These are phyloP conservation scores for Vanilla planifolia DNA, from an alignment of 106 monocot genomes.

Conservation along the genomic window DNA sequence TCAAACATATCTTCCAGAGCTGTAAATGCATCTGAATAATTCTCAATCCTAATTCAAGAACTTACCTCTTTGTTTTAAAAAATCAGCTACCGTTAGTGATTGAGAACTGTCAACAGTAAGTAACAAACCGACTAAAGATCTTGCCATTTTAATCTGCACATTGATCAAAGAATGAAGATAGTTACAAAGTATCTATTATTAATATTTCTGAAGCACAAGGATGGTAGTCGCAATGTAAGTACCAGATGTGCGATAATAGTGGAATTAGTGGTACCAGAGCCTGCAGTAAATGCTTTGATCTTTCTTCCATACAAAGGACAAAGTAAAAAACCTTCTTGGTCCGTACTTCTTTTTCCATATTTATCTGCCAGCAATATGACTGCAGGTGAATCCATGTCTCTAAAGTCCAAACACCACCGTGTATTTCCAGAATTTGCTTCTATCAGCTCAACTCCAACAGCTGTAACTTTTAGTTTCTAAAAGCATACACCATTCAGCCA, in stretches of 20 bases:
- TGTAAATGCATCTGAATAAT: not conserved
- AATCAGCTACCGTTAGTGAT: conserved; percentile 46
- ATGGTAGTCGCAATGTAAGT: not conserved
- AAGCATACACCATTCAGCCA: not conserved
- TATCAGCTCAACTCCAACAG: conserved; percentile 74
- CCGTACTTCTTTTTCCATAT: conserved; percentile 62
- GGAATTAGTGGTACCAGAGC: conserved; percentile 56
- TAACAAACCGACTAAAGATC: conserved; percentile 56
- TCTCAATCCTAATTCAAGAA: not conserved
- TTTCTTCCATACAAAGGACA: conserved; percentile 92
- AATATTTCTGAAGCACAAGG: not conserved
- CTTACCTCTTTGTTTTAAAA: conserved; percentile 76
- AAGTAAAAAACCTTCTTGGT: conserved; percentile 80
- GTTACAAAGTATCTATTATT: not conserved
- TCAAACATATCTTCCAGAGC: not conserved
- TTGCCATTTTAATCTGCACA: conserved; percentile 84
- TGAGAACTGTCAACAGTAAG: conserved; percentile 77
- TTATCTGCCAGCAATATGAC: conserved; percentile 57
- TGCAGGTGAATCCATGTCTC: conserved; percentile 91
- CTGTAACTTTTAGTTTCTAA: conserved; percentile 89
- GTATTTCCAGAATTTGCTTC: conserved; percentile 60
- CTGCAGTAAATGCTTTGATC: conserved; percentile 78
- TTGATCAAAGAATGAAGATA: not conserved
- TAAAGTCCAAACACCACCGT: conserved; percentile 95
- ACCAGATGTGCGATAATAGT: conserved; percentile 76